Percentiles rank a stretch among this genome's conserved stretches.
Conservation (phyloP, 257 asterid genomes). For the Ophiorrhiza pumila region DNA sequence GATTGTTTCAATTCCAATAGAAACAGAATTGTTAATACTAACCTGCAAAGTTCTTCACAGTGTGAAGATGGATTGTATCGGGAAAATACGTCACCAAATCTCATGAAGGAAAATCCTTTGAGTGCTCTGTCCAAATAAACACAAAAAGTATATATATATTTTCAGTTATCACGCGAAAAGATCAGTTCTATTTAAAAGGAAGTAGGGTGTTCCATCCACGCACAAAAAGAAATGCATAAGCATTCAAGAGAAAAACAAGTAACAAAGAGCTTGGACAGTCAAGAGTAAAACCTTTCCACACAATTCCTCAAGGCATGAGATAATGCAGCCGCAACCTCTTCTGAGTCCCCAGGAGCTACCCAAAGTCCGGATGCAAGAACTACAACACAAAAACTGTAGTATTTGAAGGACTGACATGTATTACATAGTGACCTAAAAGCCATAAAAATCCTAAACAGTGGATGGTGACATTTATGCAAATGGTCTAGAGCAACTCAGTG, state of each 20-base stretch:
- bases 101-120: slow-evolving; percentile 72
- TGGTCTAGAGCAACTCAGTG: not conserved
- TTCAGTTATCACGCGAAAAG: slow-evolving; percentile 24
- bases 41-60: slow-evolving; percentile 90
- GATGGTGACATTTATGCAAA: not conserved
- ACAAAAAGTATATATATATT: slow-evolving; percentile 11
- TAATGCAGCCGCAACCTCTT: slow-evolving; percentile 91
- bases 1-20: not conserved
- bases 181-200: slow-evolving; percentile 3
- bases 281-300: slow-evolving; percentile 64
- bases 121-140: slow-evolving; percentile 64
- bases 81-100: slow-evolving; percentile 91
- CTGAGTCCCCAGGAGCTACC: slow-evolving; percentile 99
- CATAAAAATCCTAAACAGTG: not conserved
- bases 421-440: slow-evolving; percentile 5
- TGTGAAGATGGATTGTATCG: slow-evolving; percentile 76
- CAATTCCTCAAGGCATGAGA: slow-evolving; percentile 94
- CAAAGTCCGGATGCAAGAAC: slow-evolving; percentile 96
- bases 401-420: not conserved
- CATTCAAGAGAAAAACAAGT: slow-evolving; percentile 17
- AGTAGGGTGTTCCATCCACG: not conserved
- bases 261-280: slow-evolving; percentile 18
- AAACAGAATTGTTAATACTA: not conserved
- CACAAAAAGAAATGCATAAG: not conserved
- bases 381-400: slow-evolving; percentile 27